These are phyloP conservation scores for Phytophthora pluvialis DNA, from an alignment of 352 stramenopile genomes.

Conservation along the genomic window DNA sequence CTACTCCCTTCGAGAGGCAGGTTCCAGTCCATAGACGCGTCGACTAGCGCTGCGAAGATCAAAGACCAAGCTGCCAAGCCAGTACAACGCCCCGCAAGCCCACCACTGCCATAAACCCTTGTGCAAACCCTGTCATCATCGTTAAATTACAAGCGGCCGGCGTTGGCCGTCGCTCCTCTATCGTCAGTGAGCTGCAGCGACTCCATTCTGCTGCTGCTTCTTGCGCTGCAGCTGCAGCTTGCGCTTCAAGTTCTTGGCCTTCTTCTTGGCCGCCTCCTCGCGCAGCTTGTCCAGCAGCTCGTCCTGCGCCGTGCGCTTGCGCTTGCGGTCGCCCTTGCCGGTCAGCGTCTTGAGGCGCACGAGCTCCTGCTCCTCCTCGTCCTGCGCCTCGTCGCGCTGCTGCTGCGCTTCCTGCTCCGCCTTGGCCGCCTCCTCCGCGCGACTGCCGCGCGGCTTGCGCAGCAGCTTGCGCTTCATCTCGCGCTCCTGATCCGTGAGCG, in stretches of 20 bases:
- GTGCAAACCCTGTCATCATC: conserved; percentile 9
- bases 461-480: conserved; percentile 80
- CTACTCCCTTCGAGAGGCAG: too few relatives aligned
- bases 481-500: conserved; percentile 64
- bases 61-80: not conserved
- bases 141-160: conserved; percentile 23
- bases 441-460: conserved; percentile 53
- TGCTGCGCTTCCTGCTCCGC: conserved; percentile 37
- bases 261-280: conserved; percentile 67
- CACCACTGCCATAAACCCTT: not conserved
- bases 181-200: conserved; percentile 11
- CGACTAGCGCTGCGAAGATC: too few relatives aligned
- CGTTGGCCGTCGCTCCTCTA: not conserved
- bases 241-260: conserved; percentile 79
- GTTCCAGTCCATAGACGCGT: too few relatives aligned
- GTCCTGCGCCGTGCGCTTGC: conserved; percentile 71
- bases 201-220: conserved; percentile 50
- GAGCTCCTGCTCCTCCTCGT: conserved; percentile 71
- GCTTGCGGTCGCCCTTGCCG: conserved; percentile 50
- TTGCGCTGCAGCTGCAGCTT: conserved; percentile 81
- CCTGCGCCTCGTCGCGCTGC: conserved; percentile 43
- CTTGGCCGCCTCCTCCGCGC: conserved; percentile 41
- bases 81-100: not conserved
- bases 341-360: conserved; percentile 45
- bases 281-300: conserved; percentile 72